Base-by-base conservation (phyloP, 148 eudicot genomes). In the Silene conica region DNA sequence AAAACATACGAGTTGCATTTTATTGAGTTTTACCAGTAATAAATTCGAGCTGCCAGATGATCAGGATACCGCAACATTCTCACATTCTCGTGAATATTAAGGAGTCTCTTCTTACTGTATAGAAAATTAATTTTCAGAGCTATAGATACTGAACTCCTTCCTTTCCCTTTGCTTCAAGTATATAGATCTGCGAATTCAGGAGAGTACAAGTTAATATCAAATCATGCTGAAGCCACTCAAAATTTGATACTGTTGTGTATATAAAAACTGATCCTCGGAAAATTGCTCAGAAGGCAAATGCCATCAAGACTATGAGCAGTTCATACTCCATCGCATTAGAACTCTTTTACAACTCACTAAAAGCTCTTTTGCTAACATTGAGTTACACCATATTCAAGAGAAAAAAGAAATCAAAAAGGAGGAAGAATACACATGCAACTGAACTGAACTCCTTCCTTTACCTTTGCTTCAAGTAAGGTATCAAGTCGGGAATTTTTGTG, bases 61-160 rank as follows among this genome's bases (percentile, higher is more conserved):
- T 95, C 97, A 28, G 98, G 98, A 80, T 88, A 92, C 56, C 97
- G 93, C 80, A 95, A 81, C 55, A 95, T 97, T 84, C 87, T 85
- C 81, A 95, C 86, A 79, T 95, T 95, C 78, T 95, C 96, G 76
- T 95, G 98, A 83, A 95, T 95, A 81, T 78, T 81, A 19, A 88
- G 86, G 73, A 95, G 98, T 82, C 83, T 89, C 83, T 80, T 86
- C 89, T 95, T 95, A 81, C 97, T 92, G 66, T 95, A 88, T 61
- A 85, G 89, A 68, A 97, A 92, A 81, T 95, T 92, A 63, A 95
- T 95, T 84, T 95, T 95, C 69, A 95, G 74, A 71, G 98, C 98
- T 77, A 92, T 74, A 78, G 96, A 88, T 66, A 95, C 92, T n/a
- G n/a, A n/a, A n/a, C n/a, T n/a, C n/a, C n/a, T n/a, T n/a, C n/a